Evolutionary conservation across 352 stramenopile species (phyloP).

Genomic region (Phytopythium litorale): DNA sequence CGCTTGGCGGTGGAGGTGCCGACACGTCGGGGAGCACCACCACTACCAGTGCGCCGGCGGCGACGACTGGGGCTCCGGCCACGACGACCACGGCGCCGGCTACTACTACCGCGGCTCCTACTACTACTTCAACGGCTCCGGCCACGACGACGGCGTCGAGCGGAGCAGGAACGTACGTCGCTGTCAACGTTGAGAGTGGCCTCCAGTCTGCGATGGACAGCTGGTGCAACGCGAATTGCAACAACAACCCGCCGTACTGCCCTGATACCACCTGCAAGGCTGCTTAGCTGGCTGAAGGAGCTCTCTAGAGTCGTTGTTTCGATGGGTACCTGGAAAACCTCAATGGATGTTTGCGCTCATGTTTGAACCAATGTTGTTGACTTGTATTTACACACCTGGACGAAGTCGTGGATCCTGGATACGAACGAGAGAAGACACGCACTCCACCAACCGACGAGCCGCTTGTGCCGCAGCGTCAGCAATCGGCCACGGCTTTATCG

Average conservation of each 20-base stretch:
- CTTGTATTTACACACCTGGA: not conserved
- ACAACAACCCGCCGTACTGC: conserved; percentile 23
- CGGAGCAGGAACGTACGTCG: conserved; percentile 10
- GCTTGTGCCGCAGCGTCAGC: not conserved
- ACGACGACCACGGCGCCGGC: not conserved
- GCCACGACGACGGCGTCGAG: conserved; percentile 2
- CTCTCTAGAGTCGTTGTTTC: not conserved
- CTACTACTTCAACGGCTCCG: conserved; percentile 2
- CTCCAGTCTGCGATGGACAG: conserved; percentile 20
- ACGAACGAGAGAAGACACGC: not conserved
- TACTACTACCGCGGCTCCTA: conserved; percentile 2
- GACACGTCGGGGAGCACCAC: conserved; percentile 5
- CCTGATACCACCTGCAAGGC: conserved; percentile 13
- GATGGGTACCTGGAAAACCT: not conserved
- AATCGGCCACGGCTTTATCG: conserved; percentile 11
- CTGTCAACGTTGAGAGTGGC: conserved; percentile 12
- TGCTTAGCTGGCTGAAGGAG: conserved; percentile 6
- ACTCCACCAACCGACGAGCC: not conserved
- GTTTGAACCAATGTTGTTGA: not conserved
- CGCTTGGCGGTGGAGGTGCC: conserved; percentile 5
- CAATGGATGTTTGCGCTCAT: not conserved
- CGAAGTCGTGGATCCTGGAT: not conserved
- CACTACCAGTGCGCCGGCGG: conserved; percentile 1
- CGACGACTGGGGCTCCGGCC: not conserved
- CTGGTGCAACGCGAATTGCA: conserved; percentile 27